Evolutionary conservation across 257 asterid genomes (phyloP).

Genomic region (Gentiana macrophylla): DNA sequence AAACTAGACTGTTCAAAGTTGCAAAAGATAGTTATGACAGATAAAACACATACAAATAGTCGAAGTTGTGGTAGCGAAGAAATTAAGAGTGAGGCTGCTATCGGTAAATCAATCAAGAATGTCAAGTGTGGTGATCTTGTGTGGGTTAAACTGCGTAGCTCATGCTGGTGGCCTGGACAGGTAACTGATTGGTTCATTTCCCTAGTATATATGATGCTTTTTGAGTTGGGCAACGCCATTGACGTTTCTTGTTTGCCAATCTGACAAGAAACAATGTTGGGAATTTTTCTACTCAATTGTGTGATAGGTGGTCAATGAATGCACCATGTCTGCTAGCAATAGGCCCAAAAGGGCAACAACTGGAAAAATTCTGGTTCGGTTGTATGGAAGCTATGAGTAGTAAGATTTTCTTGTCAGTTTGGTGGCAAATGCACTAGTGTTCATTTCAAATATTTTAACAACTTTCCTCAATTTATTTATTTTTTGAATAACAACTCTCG

Average conservation of each 20-base stretch:
- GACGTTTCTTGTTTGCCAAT: not conserved
- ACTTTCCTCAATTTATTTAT: not conserved
- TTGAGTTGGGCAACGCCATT: not conserved
- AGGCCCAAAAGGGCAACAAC: not conserved
- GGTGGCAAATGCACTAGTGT: not conserved
- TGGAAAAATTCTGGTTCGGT: conserved; percentile 14
- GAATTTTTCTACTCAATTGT: not conserved
- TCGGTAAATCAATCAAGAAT: conserved; percentile 1
- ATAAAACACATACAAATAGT: conserved; percentile 1
- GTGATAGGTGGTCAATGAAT: conserved; percentile 11
- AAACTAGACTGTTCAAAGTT: not conserved
- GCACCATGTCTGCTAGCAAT: conserved; percentile 4
- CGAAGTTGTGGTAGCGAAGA: conserved; percentile 6
- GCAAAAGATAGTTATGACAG: conserved; percentile 4
- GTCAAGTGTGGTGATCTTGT: conserved; percentile 10
- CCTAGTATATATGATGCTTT: not conserved
- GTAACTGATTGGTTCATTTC: not conserved
- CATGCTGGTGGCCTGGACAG: conserved; percentile 18
- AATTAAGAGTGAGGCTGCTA: conserved; percentile 3
- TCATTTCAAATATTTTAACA: not conserved
- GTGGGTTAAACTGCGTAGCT: conserved; percentile 14
- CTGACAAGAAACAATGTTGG: not conserved
- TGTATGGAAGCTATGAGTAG: conserved; percentile 12
- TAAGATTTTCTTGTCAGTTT: conserved; percentile 2
- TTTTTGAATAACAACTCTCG: not conserved